Base-by-base conservation (phyloP, 2,329 filamentous ascomycete genomes). In the Diaporthe longicolla region DNA sequence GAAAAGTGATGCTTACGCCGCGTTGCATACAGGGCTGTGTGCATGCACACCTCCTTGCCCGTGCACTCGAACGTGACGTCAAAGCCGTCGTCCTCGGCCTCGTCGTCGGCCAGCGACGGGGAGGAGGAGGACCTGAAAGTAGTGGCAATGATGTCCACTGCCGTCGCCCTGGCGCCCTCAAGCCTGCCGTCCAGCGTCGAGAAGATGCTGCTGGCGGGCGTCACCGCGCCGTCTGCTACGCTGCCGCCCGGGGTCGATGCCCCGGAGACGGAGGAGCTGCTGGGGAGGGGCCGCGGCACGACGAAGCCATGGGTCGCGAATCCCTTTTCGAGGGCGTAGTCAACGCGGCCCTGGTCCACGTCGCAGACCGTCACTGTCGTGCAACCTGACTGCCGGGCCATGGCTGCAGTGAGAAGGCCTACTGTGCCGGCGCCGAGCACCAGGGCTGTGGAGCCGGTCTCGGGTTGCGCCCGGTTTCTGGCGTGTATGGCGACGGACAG, bases 11-110 rank as follows among this genome's bases (percentile, higher is more conserved):
- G n/a, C n/a, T n/a, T n/a, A n/a, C n/a, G 87, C 73, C 88, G 88
- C 13, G 93, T 92, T 4, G 92, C 92, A 77, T 93, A 95, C 26
- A 95, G 89, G n/a, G 90, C 89, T 1, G 92, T 92, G 80, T 94
- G 93, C 83, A 94, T 91, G 80, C 93, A 94, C 0, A 89, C 87
- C 76, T 93, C 92, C 75, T 94, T 93, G 37, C 93, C 93, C 0
- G 93, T 95, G 80, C 93, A 95, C 82, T 95, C 93, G 76, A 95
- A 95, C 0, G 92, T 90, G 7, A 92, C 83, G 78, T 94, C 92
- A 3, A 94, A 89, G 61, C 93, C 92, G 1, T 86, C 89, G 9
- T 86, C 85, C 35, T 81, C 79, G n/a, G 81, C 79, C 9, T 71
- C 71, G 21, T 54, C 65, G 13, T 24, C 17, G 13, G n/a, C 11